These are phyloP conservation scores for Nitzschia putrida DNA, from an alignment of 108 stramenopile genomes.

Conservation along the genomic window DNA sequence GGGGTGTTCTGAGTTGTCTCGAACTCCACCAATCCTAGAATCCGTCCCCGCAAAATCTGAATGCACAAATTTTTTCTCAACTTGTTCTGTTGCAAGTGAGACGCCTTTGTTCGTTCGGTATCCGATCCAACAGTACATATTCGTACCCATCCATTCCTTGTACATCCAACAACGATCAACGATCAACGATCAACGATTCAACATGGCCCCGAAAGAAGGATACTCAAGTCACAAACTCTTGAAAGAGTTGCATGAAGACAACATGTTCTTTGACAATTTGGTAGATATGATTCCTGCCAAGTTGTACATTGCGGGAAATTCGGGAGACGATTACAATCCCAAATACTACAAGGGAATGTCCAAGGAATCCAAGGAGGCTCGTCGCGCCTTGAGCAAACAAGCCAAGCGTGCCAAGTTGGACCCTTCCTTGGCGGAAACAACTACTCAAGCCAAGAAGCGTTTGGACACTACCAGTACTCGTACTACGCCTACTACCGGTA, in stretches of 20 bases:
- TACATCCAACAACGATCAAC: too few species aligned
- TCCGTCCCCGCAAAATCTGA: too few species aligned
- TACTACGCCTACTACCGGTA: background rate
- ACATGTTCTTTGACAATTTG: constrained; percentile 77
- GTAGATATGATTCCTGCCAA: constrained; percentile 86
- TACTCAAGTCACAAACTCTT: constrained; percentile 34
- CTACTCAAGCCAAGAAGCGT: constrained; percentile 68
- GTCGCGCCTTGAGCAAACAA: constrained; percentile 63
- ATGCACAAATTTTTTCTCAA: too few species aligned
- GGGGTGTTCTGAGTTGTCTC: too few species aligned
- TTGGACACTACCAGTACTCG: constrained; percentile 31
- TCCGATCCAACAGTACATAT: too few species aligned
- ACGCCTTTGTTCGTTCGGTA: too few species aligned
- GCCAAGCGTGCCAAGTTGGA: constrained; percentile 80
- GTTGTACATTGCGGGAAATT: constrained; percentile 76
- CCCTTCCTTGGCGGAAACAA: constrained; percentile 64
- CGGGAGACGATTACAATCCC: constrained; percentile 55
- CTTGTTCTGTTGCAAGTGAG: too few species aligned
- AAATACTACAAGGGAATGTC: constrained; percentile 76
- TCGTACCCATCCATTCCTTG: too few species aligned
- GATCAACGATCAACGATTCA: too few species aligned
- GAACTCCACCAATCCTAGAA: too few species aligned
- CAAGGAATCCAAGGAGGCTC: constrained; percentile 75
- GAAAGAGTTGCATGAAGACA: constrained; percentile 69
- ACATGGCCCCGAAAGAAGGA: constrained; percentile 17